A percentile compares a stretch with the other conserved stretches of the same genome.
phyloP scores from a whole-genome alignment of 2,329 filamentous ascomycete species.

The Alternaria viburni region DNA sequence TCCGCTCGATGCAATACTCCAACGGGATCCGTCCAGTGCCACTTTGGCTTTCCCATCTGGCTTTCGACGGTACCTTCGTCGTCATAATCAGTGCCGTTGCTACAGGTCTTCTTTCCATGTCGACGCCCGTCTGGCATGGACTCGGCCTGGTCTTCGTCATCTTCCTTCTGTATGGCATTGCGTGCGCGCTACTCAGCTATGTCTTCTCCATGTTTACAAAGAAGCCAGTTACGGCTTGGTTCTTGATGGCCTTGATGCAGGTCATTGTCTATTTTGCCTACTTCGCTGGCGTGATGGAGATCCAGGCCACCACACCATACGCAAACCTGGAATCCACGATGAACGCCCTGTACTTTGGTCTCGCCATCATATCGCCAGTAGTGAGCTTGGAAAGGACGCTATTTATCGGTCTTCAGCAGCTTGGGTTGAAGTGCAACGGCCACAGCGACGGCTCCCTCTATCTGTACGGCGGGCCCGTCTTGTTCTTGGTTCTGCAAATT shows the following conservation, averaged over 20 bases:
- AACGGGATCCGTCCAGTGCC: slow-evolving; percentile 85
- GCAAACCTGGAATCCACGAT: slow-evolving; percentile 20
- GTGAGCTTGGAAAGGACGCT: slow-evolving; percentile 66
- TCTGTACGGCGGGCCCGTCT: slow-evolving; percentile 81
- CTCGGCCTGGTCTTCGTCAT: slow-evolving; percentile 82
- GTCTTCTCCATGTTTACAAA: slow-evolving; percentile 79
- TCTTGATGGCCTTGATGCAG: slow-evolving; percentile 73
- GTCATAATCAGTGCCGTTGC: slow-evolving; percentile 67
- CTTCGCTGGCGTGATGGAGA: slow-evolving; percentile 41
- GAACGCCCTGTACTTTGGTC: slow-evolving; percentile 31
- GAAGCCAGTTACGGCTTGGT: slow-evolving; percentile 83
- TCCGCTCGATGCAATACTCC: slow-evolving; percentile 86
- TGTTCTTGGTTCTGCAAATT: slow-evolving; percentile 80
- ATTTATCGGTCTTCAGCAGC: slow-evolving; percentile 81
- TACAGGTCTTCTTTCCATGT: slow-evolving; percentile 57
- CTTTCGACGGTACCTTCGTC: slow-evolving; percentile 80
- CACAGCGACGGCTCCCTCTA: slow-evolving; percentile 73
- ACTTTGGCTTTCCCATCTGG: slow-evolving; percentile 82
- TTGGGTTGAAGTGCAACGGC: slow-evolving; percentile 75
- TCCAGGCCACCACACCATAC: slow-evolving; percentile 26
- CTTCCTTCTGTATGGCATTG: slow-evolving; percentile 78
- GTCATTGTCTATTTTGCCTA: slow-evolving; percentile 58
- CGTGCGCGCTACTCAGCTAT: slow-evolving; percentile 77
- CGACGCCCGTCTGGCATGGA: slow-evolving; percentile 67
- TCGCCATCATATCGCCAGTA: slow-evolving; percentile 30